These are phyloP conservation scores for Hemerocallis citrina DNA, from an alignment of 106 monocot species.

Conservation along the genomic window DNA sequence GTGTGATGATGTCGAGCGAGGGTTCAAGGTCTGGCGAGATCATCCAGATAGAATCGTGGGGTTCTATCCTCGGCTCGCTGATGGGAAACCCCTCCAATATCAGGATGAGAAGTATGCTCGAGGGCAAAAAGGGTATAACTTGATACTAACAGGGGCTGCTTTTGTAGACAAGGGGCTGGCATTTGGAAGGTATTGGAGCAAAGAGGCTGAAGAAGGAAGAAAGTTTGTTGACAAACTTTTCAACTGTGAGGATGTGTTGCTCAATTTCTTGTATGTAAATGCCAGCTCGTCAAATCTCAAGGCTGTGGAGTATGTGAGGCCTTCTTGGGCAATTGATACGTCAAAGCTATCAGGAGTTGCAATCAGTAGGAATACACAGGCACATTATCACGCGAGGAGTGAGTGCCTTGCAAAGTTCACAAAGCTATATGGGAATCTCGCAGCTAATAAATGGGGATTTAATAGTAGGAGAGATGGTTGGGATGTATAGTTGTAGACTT, in stretches of 20 bases:
- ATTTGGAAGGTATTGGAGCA: constrained; percentile 71
- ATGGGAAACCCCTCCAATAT: constrained; percentile 49
- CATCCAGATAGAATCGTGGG: constrained; percentile 71
- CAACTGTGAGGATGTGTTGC: constrained; percentile 78
- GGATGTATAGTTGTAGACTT: constrained; percentile 40
- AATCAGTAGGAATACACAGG: constrained; percentile 50
- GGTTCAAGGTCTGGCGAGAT: constrained; percentile 81
- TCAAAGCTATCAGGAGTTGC: constrained; percentile 72
- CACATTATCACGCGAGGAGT: constrained; percentile 58
- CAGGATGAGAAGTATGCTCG: constrained; percentile 62
- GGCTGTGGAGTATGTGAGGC: constrained; percentile 73
- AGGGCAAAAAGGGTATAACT: constrained; percentile 50
- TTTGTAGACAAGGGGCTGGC: constrained; percentile 65
- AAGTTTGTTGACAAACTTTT: constrained; percentile 44
- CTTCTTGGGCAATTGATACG: constrained; percentile 73
- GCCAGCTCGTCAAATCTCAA: constrained; percentile 26
- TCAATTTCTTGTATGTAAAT: constrained; percentile 71
- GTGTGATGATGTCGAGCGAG: constrained; percentile 85
- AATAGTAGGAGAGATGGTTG: constrained; percentile 65
- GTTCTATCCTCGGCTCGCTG: constrained; percentile 73
- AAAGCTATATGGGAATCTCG: constrained; percentile 55
- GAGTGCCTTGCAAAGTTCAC: constrained; percentile 56
- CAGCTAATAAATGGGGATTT: constrained; percentile 38
- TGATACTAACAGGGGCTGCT: constrained; percentile 76
- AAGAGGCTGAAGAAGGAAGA: constrained; percentile 42